phyloP scores from a whole-genome alignment of 306 rosid species.

The Ormosia emarginata region DNA sequence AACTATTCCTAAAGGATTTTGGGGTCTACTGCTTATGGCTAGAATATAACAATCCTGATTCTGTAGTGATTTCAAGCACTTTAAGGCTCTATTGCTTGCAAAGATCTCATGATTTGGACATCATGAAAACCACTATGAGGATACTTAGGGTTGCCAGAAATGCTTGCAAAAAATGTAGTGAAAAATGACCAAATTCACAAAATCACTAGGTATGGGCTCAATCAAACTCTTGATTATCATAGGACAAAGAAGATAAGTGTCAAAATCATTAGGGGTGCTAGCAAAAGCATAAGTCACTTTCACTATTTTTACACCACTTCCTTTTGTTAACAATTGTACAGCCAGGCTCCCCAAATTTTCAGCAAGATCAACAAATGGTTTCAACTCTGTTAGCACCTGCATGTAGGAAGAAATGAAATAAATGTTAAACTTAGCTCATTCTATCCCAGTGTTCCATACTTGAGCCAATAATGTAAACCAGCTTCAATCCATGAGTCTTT shows the following conservation, averaged over 20 bases:
- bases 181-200: slow-evolving; percentile 92
- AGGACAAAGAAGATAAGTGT: slow-evolving; percentile 93
- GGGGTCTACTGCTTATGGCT: too few relatives aligned
- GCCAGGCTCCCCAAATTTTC: slow-evolving; percentile 95
- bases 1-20: too few relatives aligned
- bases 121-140: too few relatives aligned
- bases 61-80: too few relatives aligned
- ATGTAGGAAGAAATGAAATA: slow-evolving; percentile 5
- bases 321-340: slow-evolving; percentile 94
- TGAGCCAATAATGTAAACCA: neutral
- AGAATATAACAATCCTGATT: too few relatives aligned
- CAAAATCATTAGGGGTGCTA: slow-evolving; percentile 95
- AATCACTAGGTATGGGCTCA: slow-evolving; percentile 89
- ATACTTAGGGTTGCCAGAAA: too few relatives aligned
- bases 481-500: neutral
- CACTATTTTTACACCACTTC: slow-evolving; percentile 90
- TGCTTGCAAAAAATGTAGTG: too few relatives aligned
- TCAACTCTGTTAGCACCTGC: slow-evolving; percentile 81
- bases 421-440: neutral
- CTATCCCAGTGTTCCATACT: neutral
- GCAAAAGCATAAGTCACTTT: slow-evolving; percentile 85
- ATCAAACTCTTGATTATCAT: slow-evolving; percentile 97
- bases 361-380: slow-evolving; percentile 87
- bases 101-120: too few relatives aligned
- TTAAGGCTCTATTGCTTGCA: too few relatives aligned